Evolutionary conservation across 2,329 filamentous ascomycete genomes (phyloP), one percentile per base, ranked within the genome.

Genomic region (Talaromyces islandicus): DNA sequence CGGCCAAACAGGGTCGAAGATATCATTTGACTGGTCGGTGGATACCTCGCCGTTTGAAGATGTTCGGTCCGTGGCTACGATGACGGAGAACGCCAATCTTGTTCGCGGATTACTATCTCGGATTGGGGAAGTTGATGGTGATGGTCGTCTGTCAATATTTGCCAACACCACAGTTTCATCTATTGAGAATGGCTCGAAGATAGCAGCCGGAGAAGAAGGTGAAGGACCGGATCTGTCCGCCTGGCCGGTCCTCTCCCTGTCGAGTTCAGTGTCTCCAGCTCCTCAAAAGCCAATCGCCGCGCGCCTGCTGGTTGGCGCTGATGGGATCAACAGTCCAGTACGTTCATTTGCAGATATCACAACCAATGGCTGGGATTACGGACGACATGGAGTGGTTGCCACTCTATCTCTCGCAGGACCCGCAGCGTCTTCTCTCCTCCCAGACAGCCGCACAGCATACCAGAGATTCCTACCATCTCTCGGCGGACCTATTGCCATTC

Each of bases 61-160:
- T 65, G 62, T 75, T 65, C 78, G 80, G 62, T 89, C 86, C 1
- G 91, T 99, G 66, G 94, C 94, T 10, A 96, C 94, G 72, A 99
- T 99, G 93, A 90, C 88, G 48, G 95, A 99, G 80, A 99, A 97
- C 73, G 75, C 88, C 32, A 97, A 99, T 72, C 81, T 97, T 35
- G 92, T 91, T 2, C 88, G 88, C 0, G 91, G 86, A 0, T 81
- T 99, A 7, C 76, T 97, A 56, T 82, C 82, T 58, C 84, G 89
- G 14, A 81, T 97, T 38, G 81, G 88, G 10, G 84, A 89, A 65
- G 79, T 95, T 1, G 50, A 50, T n/a, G 17, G 17, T 3, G 32
- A 51, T n/a, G 27, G 25, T 4, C 53, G 19, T 35, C 73, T 59
- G 32, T 84, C 87, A 4, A 77, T 94, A 10, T 88, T 92, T 60